Percentiles rank a stretch among this genome's conserved stretches.
Evolutionary conservation across 148 eudicot species (phyloP).

Genomic region (Arctostaphylos glauca): DNA sequence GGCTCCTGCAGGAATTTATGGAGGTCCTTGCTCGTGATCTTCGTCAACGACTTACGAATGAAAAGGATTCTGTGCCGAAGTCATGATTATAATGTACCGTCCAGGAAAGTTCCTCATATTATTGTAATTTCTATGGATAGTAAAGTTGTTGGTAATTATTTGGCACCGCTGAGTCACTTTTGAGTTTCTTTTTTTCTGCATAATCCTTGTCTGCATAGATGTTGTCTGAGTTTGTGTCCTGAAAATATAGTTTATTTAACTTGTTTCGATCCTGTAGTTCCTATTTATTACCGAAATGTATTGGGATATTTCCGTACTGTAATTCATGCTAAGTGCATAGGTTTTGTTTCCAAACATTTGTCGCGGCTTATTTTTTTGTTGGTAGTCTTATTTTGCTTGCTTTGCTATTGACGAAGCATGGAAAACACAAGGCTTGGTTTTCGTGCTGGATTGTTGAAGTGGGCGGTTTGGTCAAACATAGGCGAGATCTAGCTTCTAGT

Average conservation of each 20-base stretch:
- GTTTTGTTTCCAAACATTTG: not conserved
- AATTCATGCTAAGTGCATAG: not conserved
- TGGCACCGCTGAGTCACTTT: not conserved
- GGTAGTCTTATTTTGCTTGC: not conserved
- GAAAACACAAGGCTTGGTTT: not conserved
- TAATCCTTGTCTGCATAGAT: not conserved
- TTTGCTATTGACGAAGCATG: not conserved
- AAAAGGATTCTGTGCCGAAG: conserved; percentile 12
- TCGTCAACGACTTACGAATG: conserved; percentile 23
- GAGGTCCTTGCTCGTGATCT: conserved; percentile 33
- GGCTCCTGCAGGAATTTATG: conserved; percentile 32
- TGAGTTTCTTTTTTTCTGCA: not conserved
- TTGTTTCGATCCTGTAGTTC: not conserved
- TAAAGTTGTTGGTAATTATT: not conserved
- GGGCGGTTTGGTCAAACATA: too few relatives aligned
- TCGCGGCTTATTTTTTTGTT: not conserved
- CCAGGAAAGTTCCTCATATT: not conserved
- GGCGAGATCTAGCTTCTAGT: too few relatives aligned
- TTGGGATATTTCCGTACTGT: not conserved
- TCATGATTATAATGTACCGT: not conserved
- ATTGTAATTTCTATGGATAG: not conserved
- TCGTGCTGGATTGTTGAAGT: not conserved
- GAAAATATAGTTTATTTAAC: not conserved
- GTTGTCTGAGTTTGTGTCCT: not conserved
- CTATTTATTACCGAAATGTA: too few relatives aligned